phyloP scores from a whole-genome alignment of 108 stramenopile genomes.

The Heterococcus sp. region DNA sequence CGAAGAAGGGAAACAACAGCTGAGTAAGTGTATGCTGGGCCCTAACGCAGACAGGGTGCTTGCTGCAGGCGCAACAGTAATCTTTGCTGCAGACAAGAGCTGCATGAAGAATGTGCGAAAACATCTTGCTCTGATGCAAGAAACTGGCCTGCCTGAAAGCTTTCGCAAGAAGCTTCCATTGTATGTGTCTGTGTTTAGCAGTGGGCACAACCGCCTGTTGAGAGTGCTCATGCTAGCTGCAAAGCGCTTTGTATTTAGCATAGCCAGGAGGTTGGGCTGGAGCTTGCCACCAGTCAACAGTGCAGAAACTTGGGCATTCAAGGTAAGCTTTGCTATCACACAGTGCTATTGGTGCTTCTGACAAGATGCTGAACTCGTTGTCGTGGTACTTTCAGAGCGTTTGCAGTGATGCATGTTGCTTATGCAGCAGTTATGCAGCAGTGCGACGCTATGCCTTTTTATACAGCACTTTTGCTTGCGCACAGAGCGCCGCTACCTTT shows the following conservation, averaged over 20 bases:
- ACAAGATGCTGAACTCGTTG: no score
- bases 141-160: constrained; percentile 5
- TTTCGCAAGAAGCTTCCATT: constrained; percentile 20
- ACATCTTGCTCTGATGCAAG: not conserved
- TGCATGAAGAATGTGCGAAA: constrained; percentile 43
- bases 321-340: no score
- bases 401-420: no score
- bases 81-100: constrained; percentile 78
- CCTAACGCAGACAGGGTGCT: constrained; percentile 75
- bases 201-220: constrained; percentile 51
- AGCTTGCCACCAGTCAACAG: constrained; percentile 68
- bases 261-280: constrained; percentile 32
- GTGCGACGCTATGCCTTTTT: no score
- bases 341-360: no score
- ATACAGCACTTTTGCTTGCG: no score
- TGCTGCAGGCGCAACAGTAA: constrained; percentile 80
- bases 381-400: no score
- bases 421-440: no score
- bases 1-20: constrained; percentile 56
- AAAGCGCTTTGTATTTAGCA: constrained; percentile 33
- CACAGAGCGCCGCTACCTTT: no score
- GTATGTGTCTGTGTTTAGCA: constrained; percentile 31
- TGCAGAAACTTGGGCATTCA: constrained; percentile 78
- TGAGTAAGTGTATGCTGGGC: constrained; percentile 70
- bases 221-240: constrained; percentile 55